Evolutionary conservation across 2,329 filamentous ascomycete species (phyloP).

Genomic region (Aplosporella prunicola): DNA sequence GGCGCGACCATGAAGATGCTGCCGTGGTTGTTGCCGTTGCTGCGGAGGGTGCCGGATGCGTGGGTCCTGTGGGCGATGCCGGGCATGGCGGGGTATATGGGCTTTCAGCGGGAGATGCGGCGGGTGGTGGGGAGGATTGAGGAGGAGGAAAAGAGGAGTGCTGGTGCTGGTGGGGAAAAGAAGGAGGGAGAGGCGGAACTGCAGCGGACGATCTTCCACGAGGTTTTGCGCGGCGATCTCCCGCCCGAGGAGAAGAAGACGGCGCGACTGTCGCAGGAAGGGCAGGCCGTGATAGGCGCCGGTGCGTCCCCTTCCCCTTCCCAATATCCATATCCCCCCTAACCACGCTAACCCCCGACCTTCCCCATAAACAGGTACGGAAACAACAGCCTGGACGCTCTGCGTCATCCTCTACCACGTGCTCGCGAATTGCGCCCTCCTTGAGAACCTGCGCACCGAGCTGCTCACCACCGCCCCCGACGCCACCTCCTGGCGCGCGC

Average conservation of each 20-base stretch:
- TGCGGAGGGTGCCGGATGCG: conserved; percentile 4
- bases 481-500: not conserved
- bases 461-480: conserved; percentile 15
- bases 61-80: conserved; percentile 1
- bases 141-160: conserved; percentile 7
- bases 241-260: conserved; percentile 11
- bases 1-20: conserved; percentile 15
- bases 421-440: conserved; percentile 22
- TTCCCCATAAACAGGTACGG: conserved; percentile 29
- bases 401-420: conserved; percentile 28
- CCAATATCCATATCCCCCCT: not conserved
- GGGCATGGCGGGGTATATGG: conserved; percentile 12
- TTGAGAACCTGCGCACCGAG: conserved; percentile 25
- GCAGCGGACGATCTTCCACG: conserved; percentile 12
- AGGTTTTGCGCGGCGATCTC: conserved; percentile 11
- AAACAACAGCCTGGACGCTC: conserved; percentile 29
- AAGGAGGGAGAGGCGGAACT: not conserved
- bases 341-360: conserved; percentile 12
- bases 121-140: conserved; percentile 8
- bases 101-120: conserved; percentile 10
- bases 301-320: conserved; percentile 6
- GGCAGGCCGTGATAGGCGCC: conserved; percentile 12
- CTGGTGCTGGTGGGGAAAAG: not conserved
- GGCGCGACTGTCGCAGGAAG: conserved; percentile 11
- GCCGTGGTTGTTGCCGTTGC: conserved; percentile 13